Percentiles rank a stretch among this genome's conserved stretches.
Conservation (phyloP, 2,329 filamentous ascomycete species). For the Epichloe baconii region DNA sequence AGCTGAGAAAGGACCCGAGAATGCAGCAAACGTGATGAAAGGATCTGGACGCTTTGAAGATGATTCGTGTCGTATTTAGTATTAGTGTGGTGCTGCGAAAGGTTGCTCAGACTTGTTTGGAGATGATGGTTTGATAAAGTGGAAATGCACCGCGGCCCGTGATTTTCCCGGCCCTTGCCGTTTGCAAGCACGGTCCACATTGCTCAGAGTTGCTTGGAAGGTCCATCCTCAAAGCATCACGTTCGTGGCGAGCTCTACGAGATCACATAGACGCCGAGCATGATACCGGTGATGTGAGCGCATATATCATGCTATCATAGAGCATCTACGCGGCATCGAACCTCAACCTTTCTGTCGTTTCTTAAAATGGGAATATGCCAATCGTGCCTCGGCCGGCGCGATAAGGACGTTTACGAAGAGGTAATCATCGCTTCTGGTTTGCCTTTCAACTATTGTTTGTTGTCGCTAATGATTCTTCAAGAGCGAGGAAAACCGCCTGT, state of each 20-base stretch:
- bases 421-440: slow-evolving; percentile 21
- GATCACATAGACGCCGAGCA: neutral
- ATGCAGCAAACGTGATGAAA: neutral
- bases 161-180: neutral
- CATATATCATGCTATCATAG: neutral
- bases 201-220: too few species aligned
- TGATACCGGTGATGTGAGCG: slow-evolving; percentile 5
- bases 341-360: neutral
- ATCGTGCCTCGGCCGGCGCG: slow-evolving; percentile 43
- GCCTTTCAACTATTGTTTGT: neutral
- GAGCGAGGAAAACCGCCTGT: slow-evolving; percentile 44
- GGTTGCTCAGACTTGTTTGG: too few species aligned
- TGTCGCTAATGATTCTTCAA: slow-evolving; percentile 14
- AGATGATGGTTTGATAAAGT: too few species aligned
- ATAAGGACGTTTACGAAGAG: slow-evolving; percentile 40
- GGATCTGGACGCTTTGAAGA: neutral
- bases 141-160: slow-evolving; percentile 1
- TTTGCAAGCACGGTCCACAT: neutral
- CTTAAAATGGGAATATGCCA: slow-evolving; percentile 44
- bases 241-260: neutral
- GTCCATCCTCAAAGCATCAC: neutral
- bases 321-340: neutral
- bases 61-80: too few species aligned
- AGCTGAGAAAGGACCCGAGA: too few species aligned
- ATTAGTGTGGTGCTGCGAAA: too few species aligned